phyloP scores from a whole-genome alignment of 148 eudicot species.

The Vaccinium vitisidaea region DNA sequence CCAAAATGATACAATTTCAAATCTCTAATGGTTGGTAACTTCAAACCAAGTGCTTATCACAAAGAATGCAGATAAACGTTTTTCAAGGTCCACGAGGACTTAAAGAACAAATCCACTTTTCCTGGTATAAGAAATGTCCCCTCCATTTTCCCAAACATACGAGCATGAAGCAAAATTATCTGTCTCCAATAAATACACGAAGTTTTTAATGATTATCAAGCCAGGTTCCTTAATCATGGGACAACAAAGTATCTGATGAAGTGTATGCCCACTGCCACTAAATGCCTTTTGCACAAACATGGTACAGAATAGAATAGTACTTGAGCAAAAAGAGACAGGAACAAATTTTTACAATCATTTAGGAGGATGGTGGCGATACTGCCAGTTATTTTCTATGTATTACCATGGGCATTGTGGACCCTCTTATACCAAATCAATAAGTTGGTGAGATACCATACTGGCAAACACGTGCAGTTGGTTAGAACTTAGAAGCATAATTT shows the following conservation, averaged over 20 bases:
- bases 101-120: background rate
- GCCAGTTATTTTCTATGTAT: background rate
- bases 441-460: background rate
- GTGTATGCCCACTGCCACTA: background rate
- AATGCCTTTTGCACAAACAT: background rate
- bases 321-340: background rate
- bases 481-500: background rate
- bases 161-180: background rate
- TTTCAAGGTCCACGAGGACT: background rate
- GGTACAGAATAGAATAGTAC: background rate
- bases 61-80: background rate
- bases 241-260: background rate
- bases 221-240: constrained; percentile 1
- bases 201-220: background rate
- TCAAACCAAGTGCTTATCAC: background rate
- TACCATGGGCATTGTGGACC: background rate
- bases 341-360: background rate
- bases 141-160: background rate
- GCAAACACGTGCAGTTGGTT: background rate
- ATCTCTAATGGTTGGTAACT: background rate
- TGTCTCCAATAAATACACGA: background rate
- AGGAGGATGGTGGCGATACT: background rate
- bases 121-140: background rate
- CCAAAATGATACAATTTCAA: background rate
- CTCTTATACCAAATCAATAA: background rate